Evolutionary conservation across 2,329 filamentous ascomycete species (phyloP), one percentile per base, ranked within the genome.

Genomic region (Rhinocladiella mackenziei): DNA sequence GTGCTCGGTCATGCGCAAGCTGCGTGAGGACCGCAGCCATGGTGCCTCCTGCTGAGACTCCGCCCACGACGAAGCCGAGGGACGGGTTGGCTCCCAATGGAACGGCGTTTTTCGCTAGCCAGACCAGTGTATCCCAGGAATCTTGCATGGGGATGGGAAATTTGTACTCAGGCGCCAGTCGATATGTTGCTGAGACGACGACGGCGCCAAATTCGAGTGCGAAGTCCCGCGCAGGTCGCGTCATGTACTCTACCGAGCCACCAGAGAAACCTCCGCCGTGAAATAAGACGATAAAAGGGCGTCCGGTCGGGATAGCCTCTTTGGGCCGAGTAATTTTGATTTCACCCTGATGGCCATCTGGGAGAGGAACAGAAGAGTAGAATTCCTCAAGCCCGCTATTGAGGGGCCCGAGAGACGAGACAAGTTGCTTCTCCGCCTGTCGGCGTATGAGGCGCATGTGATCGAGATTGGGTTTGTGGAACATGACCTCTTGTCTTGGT

Each of bases 21-120:
- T 58, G n/a, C 1, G 65, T 56, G 39, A 72, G 62, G 47, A 59
- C 63, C 1, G 56, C 70, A n/a, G n/a, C n/a, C n/a, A n/a, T n/a
- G n/a, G n/a, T n/a, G n/a, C n/a, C n/a, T 9, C 71, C 72, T 0
- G 72, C 69, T 14, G 67, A 72, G 2, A 64, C 62, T 1, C 73
- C 72, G 13, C 70, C 71, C 4, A 74, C 40, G n/a, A 76, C 41
- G 47, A 75, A 73, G 0, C 71, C 72, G 10, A 17, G 22, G 8
- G 60, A 62, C 0, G 66, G 62, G 41, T 73, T 63, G 10, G 66
- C 66, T 4, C 60, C 62, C 3, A 74, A 53, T 34, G 5, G 51
- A 63, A 43, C 72, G 65, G 49, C 39, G 30, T 50, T 30, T 8
- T 25, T 39, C 11, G 61, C 61, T 28, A 62, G 59, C 70, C 71